Conservation (phyloP, 2,329 filamentous ascomycete species). For the Truncatella angustata region DNA sequence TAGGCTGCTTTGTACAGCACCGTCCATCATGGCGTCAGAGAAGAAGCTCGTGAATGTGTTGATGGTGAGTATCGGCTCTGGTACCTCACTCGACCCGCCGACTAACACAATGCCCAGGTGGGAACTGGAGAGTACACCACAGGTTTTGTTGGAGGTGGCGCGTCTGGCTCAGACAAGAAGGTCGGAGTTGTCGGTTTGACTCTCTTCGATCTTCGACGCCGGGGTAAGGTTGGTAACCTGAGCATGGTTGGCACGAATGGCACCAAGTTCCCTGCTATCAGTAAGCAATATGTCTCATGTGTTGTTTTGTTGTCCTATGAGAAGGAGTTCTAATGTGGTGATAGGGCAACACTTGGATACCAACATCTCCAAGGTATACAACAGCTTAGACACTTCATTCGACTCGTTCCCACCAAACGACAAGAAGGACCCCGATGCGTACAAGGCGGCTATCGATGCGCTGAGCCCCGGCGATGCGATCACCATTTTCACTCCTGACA, state of each 20-base stretch:
- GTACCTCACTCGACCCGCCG: constrained; percentile 3
- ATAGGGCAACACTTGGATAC: constrained; percentile 77
- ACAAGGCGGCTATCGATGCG: constrained; percentile 84
- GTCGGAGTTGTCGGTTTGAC: constrained; percentile 90
- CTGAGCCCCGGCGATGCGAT: constrained; percentile 82
- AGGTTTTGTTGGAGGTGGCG: constrained; percentile 81
- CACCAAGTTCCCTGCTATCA: constrained; percentile 86
- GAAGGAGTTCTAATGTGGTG: constrained; percentile 7
- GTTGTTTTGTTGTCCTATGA: background rate
- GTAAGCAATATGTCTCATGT: constrained; percentile 45
- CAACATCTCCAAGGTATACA: constrained; percentile 87
- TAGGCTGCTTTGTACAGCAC: background rate
- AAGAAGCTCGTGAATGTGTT: constrained; percentile 60
- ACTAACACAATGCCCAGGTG: constrained; percentile 47
- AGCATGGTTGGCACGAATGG: constrained; percentile 90
- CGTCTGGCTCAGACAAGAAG: constrained; percentile 90
- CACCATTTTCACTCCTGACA: constrained; percentile 94
- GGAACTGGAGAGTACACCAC: constrained; percentile 97
- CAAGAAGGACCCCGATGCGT: constrained; percentile 72
- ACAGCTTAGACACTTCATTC: constrained; percentile 83
- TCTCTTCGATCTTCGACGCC: constrained; percentile 81
- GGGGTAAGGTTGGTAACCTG: constrained; percentile 83
- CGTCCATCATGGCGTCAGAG: constrained; percentile 19
- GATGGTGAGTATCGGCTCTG: constrained; percentile 54
- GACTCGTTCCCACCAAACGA: constrained; percentile 77